Base-by-base conservation (phyloP, 1,284 basidiomycete genomes). In the Pseudozyma thailandica region DNA sequence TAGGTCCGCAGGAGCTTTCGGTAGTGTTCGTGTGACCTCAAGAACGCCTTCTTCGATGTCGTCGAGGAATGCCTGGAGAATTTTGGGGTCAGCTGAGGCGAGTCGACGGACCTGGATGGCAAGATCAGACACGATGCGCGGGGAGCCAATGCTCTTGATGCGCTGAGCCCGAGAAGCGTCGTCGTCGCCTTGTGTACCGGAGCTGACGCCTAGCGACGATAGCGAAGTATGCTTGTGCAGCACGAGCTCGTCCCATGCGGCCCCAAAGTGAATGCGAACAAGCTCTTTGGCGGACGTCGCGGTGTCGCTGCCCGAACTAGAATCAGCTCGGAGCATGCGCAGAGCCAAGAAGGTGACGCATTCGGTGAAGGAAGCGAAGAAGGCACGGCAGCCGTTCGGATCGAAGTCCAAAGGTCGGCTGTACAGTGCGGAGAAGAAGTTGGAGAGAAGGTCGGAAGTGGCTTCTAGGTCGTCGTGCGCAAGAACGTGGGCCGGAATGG, bases 341-440 rank as follows among this genome's bases (percentile, higher is more conserved):
- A 60, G 33, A 23, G 61, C 50, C 30, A 90, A 81, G 74, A 90
- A 90, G 3, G 88, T 82, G 16, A 88, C 75, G 72, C 89, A 92
- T 82, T 94, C 92, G 13, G 90, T 83, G 8, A 92, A 79, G 0
- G 91, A 87, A 0, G 86, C 85, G 6, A 92, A 81, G 84, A 91
- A 92, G 0, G 91, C 89, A 13, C 72, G 72, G 20, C 62, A 68
- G 21, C 61, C 63, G 4, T 37, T 28, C 0, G 64, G 59, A 42
- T 72, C 70, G 33, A 62, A 68, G 47, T 77, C 87, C 8, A 92
- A 84, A 0, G 88, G 88, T 18, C 88, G 87, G 13, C 88, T 88
- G 47, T 90, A 88, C 0, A 91, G 82, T 0, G 91, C 90, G 9
- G 88, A 87, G 90, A 92, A 93, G 74, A 94, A 89, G 0, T 90